Evolutionary conservation across 352 stramenopile species (phyloP), one percentile per base, ranked within the genome.

Genomic region (Phytophthora idaei): DNA sequence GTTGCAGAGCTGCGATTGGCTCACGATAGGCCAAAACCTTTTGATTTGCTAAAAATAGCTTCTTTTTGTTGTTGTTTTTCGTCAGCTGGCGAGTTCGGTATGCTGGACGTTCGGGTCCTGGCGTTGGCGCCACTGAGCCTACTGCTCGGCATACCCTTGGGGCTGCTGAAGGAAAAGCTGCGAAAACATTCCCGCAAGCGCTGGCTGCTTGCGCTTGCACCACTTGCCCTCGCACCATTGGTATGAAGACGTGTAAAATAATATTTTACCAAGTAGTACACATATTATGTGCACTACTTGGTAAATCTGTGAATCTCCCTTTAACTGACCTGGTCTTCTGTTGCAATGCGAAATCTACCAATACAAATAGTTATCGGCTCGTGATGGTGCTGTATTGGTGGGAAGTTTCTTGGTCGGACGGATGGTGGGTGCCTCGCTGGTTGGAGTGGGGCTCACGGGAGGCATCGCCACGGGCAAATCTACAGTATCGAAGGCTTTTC

Each of bases 381-480:
- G 67, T 42, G 67, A 73, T 1, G 66, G 73, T 17, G 45, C 61
- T 34, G 56, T 68, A 12, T 28, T 81, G 8, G 64, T 55, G 9
- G 71, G 37, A 2, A 56, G 67, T 1, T 80, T 80, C 17, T 72
- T 88, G 0, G 14, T 73, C 8, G 86, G 85, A 17, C 62, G 80
- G 9, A 41, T 70, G 25, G 6, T 93, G 2, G 86, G 85, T 14
- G 72, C 78, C 21, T 88, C 84, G 4, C 56, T 93, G 14, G 77
- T 95, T 1, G 88, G 80, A 12, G 78, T 96, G 8, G 88, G 88
- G 7, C 84, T 96, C 51, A 94, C 88, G 5, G 88, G 88, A 45
- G 88, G 88, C 32, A 94, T 97, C 56, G 80, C 87, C 34, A 95
- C 86, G 4, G 89, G 89, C 58, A 97, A 97, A 57, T 92, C 78